These are phyloP conservation scores for Colletotrichum musae DNA, from an alignment of 2,329 filamentous ascomycete species.

Conservation along the genomic window DNA sequence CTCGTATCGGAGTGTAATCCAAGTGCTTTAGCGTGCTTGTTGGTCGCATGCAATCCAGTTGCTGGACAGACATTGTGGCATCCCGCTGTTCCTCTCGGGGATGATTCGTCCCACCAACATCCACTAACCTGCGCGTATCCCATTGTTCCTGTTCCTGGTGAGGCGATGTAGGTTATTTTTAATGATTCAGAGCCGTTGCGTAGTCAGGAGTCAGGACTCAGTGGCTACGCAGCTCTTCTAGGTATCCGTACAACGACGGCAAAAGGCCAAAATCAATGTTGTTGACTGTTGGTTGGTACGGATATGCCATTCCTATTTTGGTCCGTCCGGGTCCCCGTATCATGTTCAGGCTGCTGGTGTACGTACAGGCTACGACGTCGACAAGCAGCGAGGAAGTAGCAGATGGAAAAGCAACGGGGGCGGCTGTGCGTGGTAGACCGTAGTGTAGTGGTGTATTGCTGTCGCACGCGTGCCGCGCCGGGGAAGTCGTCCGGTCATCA, in stretches of 20 bases:
- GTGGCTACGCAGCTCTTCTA: too few species aligned
- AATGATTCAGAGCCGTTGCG: constrained; percentile 13
- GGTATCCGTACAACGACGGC: too few species aligned
- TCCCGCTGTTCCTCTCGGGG: not conserved
- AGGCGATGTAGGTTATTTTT: constrained; percentile 20
- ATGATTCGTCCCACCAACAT: constrained; percentile 2
- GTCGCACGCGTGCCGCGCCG: constrained; percentile 17
- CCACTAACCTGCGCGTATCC: constrained; percentile 10
- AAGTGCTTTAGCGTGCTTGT: not conserved
- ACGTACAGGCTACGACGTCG: too few species aligned
- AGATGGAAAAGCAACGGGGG: not conserved
- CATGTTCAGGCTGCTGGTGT: too few species aligned
- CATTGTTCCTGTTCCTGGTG: constrained; percentile 2
- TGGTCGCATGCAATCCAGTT: constrained; percentile 13
- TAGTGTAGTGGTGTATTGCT: not conserved
- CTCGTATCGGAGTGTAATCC: constrained; percentile 3
- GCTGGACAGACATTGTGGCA: not conserved
- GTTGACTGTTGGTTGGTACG: too few species aligned
- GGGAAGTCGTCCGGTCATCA: constrained; percentile 21
- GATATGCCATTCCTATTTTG: too few species aligned
- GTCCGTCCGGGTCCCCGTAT: too few species aligned
- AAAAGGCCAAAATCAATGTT: too few species aligned
- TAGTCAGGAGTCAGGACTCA: not conserved
- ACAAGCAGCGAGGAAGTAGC: too few species aligned
- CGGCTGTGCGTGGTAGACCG: not conserved